These are phyloP conservation scores for Physaria fendleri DNA, from an alignment of 345 rosid genomes.

Conservation along the genomic window DNA sequence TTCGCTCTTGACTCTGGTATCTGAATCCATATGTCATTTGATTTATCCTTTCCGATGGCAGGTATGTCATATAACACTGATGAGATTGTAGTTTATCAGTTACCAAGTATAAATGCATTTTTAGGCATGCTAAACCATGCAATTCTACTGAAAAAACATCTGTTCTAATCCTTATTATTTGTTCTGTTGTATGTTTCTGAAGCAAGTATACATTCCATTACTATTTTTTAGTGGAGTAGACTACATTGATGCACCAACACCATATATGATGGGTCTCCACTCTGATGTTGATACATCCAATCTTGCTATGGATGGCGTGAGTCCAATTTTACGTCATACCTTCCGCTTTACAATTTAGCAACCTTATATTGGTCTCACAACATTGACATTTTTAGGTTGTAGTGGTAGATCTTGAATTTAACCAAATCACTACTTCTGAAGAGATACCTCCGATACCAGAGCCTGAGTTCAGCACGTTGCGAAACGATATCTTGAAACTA, in stretches of 20 bases:
- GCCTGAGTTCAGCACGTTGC: conserved; percentile 80
- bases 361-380: conserved; percentile 13
- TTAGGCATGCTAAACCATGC: conserved; percentile 13
- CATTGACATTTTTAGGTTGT: conserved; percentile 62
- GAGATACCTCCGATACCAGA: conserved; percentile 95
- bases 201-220: conserved; percentile 99
- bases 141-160: conserved; percentile 2
- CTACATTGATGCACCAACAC: conserved; percentile 98
- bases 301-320: conserved; percentile 97
- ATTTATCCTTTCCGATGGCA: conserved; percentile 98
- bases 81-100: conserved; percentile 4
- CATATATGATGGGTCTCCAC: conserved; percentile 99
- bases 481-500: conserved; percentile 67
- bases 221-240: conserved; percentile 99
- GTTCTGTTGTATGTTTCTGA: conserved; percentile 55
- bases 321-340: conserved; percentile 27
- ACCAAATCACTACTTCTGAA: conserved; percentile 73
- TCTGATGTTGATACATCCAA: conserved; percentile 80
- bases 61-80: conserved; percentile 38
- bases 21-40: conserved; percentile 96
- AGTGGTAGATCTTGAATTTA: conserved; percentile 91
- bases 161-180: conserved; percentile 29
- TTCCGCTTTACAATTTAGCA: conserved; percentile 6
- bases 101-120: conserved; percentile 1
- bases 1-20: conserved; percentile 79